Conservation (phyloP, 2,329 filamentous ascomycete genomes). For the Cladorrhinum sp. region DNA sequence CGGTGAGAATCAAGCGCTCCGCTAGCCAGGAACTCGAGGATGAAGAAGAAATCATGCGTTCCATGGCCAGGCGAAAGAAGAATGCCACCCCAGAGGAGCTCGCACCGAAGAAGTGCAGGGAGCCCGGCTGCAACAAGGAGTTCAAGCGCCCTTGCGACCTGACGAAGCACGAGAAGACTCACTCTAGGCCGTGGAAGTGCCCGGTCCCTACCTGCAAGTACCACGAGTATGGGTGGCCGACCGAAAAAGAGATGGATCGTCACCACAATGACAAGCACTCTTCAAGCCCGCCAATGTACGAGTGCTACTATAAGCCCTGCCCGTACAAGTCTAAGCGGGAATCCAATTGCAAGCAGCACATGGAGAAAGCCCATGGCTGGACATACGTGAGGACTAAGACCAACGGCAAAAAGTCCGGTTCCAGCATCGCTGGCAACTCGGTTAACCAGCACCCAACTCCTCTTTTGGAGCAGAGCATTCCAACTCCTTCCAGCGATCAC, state of each 20-base stretch:
- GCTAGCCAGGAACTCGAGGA: constrained; percentile 68
- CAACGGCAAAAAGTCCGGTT: constrained; percentile 65
- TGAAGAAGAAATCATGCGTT: constrained; percentile 79
- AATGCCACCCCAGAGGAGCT: constrained; percentile 82
- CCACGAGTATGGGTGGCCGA: constrained; percentile 85
- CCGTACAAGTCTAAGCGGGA: constrained; percentile 93
- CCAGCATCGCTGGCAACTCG: constrained; percentile 40
- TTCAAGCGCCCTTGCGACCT: constrained; percentile 97
- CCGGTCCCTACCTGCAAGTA: constrained; percentile 81
- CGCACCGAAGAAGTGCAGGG: constrained; percentile 72
- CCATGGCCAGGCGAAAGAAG: constrained; percentile 95
- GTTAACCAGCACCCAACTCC: constrained; percentile 49
- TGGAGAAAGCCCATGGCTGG: constrained; percentile 78
- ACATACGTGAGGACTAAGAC: constrained; percentile 73
- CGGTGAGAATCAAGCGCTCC: constrained; percentile 62
- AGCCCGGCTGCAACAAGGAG: constrained; percentile 77
- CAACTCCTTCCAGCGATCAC: constrained; percentile 59
- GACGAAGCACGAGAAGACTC: constrained; percentile 97
- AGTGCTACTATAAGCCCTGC: constrained; percentile 80
- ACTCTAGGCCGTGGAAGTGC: constrained; percentile 96
- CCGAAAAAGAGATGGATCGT: constrained; percentile 94
- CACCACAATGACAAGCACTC: constrained; percentile 97
- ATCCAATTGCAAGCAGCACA: constrained; percentile 82
- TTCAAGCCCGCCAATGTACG: constrained; percentile 71
- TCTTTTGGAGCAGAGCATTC: constrained; percentile 54